phyloP scores from a whole-genome alignment of 352 stramenopile species.

The Pythium apleroticum region DNA sequence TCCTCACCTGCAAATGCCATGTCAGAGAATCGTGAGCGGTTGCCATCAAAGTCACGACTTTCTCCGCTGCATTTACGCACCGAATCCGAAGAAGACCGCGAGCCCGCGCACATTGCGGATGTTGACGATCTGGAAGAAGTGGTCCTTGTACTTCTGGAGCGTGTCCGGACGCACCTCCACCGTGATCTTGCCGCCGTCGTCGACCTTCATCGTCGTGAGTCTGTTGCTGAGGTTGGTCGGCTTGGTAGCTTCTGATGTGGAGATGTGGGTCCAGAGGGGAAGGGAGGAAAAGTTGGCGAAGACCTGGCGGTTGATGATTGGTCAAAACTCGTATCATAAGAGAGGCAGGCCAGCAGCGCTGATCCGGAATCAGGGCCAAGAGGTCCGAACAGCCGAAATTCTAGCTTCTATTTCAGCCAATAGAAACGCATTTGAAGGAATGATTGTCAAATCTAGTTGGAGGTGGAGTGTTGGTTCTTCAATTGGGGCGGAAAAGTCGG shows the following conservation, averaged over 20 bases:
- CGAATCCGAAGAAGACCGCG: conserved; percentile 78
- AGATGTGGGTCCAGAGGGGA: conserved; percentile 1
- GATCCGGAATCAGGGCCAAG: not conserved
- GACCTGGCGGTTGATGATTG: conserved; percentile 24
- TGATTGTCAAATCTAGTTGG: conserved; percentile 11
- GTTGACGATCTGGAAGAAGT: conserved; percentile 64
- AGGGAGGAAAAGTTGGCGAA: conserved; percentile 16
- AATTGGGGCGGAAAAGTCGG: conserved; percentile 14
- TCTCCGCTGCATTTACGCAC: conserved; percentile 25
- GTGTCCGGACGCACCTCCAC: conserved; percentile 64
- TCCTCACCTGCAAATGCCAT: conserved; percentile 52
- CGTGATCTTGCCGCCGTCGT: conserved; percentile 64
- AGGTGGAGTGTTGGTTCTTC: conserved; percentile 20
- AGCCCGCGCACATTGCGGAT: conserved; percentile 80
- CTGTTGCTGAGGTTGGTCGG: conserved; percentile 4
- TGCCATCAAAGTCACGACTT: not conserved
- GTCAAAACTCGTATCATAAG: conserved; percentile 17
- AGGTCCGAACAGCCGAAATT: not conserved
- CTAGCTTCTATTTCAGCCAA: conserved; percentile 6
- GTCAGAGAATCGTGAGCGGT: not conserved
- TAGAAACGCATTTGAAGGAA: not conserved
- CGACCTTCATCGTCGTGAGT: conserved; percentile 44
- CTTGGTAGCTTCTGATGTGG: conserved; percentile 7
- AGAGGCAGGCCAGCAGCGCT: conserved; percentile 2
- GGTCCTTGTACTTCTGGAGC: conserved; percentile 64